Conservation (phyloP, 108 stramenopile genomes). For the Schizochytrium sp. region DNA sequence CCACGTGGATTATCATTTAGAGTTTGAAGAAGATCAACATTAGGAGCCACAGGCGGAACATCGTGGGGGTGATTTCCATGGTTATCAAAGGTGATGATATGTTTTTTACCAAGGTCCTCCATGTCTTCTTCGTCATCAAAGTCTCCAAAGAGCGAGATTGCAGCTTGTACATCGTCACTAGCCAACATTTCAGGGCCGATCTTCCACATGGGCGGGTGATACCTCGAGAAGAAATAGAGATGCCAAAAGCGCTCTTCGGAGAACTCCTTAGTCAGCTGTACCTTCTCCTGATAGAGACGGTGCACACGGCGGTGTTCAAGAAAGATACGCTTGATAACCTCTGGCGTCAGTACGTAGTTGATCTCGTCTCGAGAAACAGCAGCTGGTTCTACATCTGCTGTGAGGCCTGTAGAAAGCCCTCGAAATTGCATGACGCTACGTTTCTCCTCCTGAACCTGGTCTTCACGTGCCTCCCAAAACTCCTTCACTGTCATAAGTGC, state of each 20-base stretch:
- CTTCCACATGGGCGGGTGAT: conserved; percentile 19
- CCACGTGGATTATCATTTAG: conserved; percentile 45
- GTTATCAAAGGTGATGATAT: not conserved
- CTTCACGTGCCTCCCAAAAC: conserved; percentile 58
- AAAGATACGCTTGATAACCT: conserved; percentile 45
- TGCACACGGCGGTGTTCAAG: conserved; percentile 47
- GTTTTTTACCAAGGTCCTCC: not conserved
- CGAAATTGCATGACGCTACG: not conserved
- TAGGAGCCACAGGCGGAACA: not conserved
- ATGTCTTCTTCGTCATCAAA: conserved; percentile 45
- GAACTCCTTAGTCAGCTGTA: conserved; percentile 1
- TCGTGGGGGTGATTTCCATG: not conserved
- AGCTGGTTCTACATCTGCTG: conserved; percentile 31
- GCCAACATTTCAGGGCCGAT: conserved; percentile 28
- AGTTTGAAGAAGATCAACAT: conserved; percentile 26
- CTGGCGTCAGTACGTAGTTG: conserved; percentile 37
- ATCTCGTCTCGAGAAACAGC: not conserved
- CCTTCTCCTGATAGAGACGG: conserved; percentile 42
- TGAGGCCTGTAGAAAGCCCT: conserved; percentile 40
- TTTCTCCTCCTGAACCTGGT: conserved; percentile 8
- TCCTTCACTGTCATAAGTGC: conserved; percentile 32
- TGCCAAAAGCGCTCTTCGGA: conserved; percentile 47
- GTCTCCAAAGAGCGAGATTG: conserved; percentile 20
- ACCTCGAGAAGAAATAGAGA: conserved; percentile 28
- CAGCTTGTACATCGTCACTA: conserved; percentile 23